phyloP scores from a whole-genome alignment of 306 rosid genomes.

The Calophaca sinica region DNA sequence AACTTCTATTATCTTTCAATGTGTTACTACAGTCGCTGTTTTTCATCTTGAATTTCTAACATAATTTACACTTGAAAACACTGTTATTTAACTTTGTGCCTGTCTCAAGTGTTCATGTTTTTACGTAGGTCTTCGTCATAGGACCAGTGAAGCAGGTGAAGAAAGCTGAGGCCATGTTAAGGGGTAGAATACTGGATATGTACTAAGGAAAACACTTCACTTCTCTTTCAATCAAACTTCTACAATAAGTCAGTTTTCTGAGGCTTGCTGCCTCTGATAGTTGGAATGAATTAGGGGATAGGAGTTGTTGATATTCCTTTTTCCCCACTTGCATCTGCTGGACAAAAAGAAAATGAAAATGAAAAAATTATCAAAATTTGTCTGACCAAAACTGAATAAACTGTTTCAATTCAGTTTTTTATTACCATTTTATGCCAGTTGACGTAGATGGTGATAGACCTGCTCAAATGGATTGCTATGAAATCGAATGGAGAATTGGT shows the following conservation, averaged over 20 bases:
- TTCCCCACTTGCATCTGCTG: conserved; percentile 29
- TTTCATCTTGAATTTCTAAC: neutral
- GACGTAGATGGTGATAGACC: neutral
- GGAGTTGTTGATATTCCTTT: conserved; percentile 36
- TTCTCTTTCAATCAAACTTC: conserved; percentile 38
- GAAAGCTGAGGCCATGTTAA: conserved; percentile 94
- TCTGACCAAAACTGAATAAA: conserved; percentile 31
- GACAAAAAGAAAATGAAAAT: neutral
- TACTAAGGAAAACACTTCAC: conserved; percentile 45
- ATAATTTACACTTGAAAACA: conserved; percentile 7
- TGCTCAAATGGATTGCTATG: conserved; percentile 8
- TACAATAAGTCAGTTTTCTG: conserved; percentile 46
- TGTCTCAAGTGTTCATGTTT: conserved; percentile 30
- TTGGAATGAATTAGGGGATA: conserved; percentile 34
- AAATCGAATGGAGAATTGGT: neutral
- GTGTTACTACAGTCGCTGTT: neutral
- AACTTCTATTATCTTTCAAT: neutral
- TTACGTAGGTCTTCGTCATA: conserved; percentile 76
- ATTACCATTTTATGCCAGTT: neutral
- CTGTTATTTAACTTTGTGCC: neutral
- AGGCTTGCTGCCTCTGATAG: conserved; percentile 12
- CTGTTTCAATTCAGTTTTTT: conserved; percentile 30
- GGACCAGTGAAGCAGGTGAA: conserved; percentile 92
- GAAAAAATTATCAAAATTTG: neutral
- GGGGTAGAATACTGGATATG: conserved; percentile 82